These are phyloP conservation scores for Piper betle DNA, from an alignment of 164 flowering plant species.

Conservation along the genomic window DNA sequence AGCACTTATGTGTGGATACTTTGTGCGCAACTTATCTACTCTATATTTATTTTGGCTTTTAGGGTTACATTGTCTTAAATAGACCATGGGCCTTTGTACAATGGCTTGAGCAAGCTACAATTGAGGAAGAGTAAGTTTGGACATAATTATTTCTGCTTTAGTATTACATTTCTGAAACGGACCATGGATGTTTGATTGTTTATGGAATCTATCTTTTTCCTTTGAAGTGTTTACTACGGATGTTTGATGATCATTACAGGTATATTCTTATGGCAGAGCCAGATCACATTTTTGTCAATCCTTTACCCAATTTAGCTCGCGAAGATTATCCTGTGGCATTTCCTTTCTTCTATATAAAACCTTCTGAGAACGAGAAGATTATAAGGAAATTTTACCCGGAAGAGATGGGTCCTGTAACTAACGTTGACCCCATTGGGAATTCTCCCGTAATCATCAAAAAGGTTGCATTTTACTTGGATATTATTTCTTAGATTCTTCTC, in stretches of 20 bases:
- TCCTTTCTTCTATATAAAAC: conserved; percentile 87
- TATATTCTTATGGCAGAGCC: conserved; percentile 96
- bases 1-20: background rate
- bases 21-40: background rate
- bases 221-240: background rate
- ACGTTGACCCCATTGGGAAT: conserved; percentile 93
- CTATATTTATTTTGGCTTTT: conserved; percentile 7
- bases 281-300: conserved; percentile 75
- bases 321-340: conserved; percentile 67
- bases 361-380: conserved; percentile 48
- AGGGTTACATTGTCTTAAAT: conserved; percentile 94
- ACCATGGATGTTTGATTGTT: background rate
- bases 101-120: conserved; percentile 80
- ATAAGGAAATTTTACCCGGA: conserved; percentile 76
- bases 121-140: conserved; percentile 82
- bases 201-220: background rate
- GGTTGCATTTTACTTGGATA: conserved; percentile 30
- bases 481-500: background rate
- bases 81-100: conserved; percentile 99
- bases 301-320: conserved; percentile 77
- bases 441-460: conserved; percentile 91
- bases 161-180: background rate
- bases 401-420: conserved; percentile 72
- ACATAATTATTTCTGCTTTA: background rate
- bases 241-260: conserved; percentile 27